Conservation (phyloP, 1,284 basidiomycete species). For the Sporisorium iseilematis-ciliati region DNA sequence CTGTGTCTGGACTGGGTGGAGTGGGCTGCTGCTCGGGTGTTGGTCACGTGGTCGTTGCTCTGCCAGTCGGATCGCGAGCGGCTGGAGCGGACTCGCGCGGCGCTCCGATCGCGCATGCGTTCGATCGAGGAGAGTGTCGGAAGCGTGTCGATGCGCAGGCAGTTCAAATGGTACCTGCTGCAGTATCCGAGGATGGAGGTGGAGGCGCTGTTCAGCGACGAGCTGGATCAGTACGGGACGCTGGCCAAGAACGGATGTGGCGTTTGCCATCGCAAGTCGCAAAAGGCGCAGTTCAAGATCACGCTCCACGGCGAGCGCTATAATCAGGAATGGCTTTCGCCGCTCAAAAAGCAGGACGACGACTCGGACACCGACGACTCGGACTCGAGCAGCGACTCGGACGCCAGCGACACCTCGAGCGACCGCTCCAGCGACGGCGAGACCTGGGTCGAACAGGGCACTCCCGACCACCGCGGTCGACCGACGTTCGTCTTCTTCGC, state of each 20-base stretch:
- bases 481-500: slow-evolving; percentile 31
- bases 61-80: slow-evolving; percentile 22
- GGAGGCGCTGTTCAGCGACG: slow-evolving; percentile 32
- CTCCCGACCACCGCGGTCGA: slow-evolving; percentile 1
- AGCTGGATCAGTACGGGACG: slow-evolving; percentile 29
- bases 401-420: slow-evolving; percentile 15
- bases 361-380: background rate
- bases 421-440: slow-evolving; percentile 30
- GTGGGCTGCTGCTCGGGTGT: slow-evolving; percentile 40
- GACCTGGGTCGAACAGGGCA: slow-evolving; percentile 25
- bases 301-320: slow-evolving; percentile 36
- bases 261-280: slow-evolving; percentile 40
- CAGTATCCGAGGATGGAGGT: slow-evolving; percentile 40
- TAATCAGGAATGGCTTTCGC: slow-evolving; percentile 36
- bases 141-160: slow-evolving; percentile 39
- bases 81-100: slow-evolving; percentile 30
- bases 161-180: slow-evolving; percentile 55
- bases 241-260: slow-evolving; percentile 43
- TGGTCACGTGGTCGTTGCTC: slow-evolving; percentile 38
- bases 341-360: slow-evolving; percentile 2
- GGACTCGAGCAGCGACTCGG: slow-evolving; percentile 2
- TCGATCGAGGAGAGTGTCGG: slow-evolving; percentile 41
- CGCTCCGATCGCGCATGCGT: slow-evolving; percentile 25
- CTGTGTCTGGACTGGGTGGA: slow-evolving; percentile 49
- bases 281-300: slow-evolving; percentile 31